phyloP scores from a whole-genome alignment of 176 grass and related monocot species.

The Lolium perenne region DNA sequence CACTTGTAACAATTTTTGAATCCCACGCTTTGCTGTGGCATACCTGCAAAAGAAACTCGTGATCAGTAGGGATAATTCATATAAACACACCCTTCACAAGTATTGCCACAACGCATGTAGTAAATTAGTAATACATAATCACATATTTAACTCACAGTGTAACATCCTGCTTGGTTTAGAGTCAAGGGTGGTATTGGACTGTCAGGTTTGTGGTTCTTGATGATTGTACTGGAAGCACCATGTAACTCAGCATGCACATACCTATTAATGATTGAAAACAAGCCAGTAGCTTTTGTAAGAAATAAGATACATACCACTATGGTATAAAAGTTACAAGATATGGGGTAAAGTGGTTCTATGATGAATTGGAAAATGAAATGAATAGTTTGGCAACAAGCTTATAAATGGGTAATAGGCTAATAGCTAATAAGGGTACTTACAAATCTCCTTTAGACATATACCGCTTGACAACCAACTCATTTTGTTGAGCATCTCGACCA shows the following conservation, averaged over 20 bases:
- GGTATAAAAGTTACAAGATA: slow-evolving; percentile 8
- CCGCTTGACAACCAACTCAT: slow-evolving; percentile 92
- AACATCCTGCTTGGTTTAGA: slow-evolving; percentile 93
- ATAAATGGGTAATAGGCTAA: slow-evolving; percentile 6
- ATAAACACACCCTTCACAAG: slow-evolving; percentile 7
- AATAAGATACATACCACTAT: slow-evolving; percentile 24
- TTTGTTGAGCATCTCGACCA: slow-evolving; percentile 96
- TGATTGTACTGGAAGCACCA: slow-evolving; percentile 97
- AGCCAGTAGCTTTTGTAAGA: slow-evolving; percentile 38
- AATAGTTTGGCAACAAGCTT: slow-evolving; percentile 21
- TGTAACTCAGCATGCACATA: slow-evolving; percentile 95
- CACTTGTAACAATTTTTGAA: slow-evolving; percentile 96
- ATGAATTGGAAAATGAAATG: slow-evolving; percentile 8
- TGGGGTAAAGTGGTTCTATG: not conserved
- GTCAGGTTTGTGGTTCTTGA: slow-evolving; percentile 92
- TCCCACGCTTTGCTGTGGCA: slow-evolving; percentile 98
- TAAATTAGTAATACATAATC: not conserved
- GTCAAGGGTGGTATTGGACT: slow-evolving; percentile 87
- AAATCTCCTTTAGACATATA: slow-evolving; percentile 99
- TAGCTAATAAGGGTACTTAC: slow-evolving; percentile 50
- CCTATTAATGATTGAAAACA: slow-evolving; percentile 47
- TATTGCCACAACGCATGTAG: slow-evolving; percentile 29
- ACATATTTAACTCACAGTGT: slow-evolving; percentile 75
- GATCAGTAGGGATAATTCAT: slow-evolving; percentile 16
- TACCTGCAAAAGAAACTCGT: slow-evolving; percentile 60